A percentile compares a stretch with the other conserved stretches of the same genome.
These are phyloP conservation scores for Fraxinus velutina DNA, from an alignment of 305 asterid species.

Conservation along the genomic window DNA sequence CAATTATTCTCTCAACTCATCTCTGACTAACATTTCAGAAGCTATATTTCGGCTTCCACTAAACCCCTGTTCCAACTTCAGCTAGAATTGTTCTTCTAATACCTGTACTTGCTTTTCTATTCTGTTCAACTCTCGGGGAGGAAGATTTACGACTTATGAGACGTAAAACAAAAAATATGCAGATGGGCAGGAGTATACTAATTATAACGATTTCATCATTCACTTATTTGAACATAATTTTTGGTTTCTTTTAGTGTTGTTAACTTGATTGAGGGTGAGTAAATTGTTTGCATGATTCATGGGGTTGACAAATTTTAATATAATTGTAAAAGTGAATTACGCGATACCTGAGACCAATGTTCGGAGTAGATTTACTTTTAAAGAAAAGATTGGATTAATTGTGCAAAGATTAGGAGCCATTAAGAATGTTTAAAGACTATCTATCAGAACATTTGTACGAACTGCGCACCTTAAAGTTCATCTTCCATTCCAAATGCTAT, in stretches of 20 bases:
- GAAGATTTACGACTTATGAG: neutral
- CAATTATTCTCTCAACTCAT: conserved; percentile 15
- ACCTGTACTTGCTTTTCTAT: neutral
- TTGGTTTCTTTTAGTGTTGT: neutral
- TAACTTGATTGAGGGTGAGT: neutral
- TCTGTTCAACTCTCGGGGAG: neutral
- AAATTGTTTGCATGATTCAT: neutral
- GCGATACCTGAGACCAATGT: neutral
- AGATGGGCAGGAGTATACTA: neutral
- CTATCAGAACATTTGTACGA: neutral
- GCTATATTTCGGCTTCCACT: neutral
- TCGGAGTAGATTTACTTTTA: neutral
- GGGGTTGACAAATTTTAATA: neutral
- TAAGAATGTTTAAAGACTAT: neutral
- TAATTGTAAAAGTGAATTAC: neutral
- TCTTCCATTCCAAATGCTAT: neutral
- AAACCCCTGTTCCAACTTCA: neutral
- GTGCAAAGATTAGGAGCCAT: neutral
- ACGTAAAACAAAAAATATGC: neutral
- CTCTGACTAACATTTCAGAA: neutral
- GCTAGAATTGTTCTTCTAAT: neutral
- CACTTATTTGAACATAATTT: neutral
- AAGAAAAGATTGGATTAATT: neutral
- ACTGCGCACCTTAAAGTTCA: neutral
- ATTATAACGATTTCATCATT: neutral